These are phyloP conservation scores for Conringia planisiliqua DNA, from an alignment of 345 rosid species.

Conservation along the genomic window DNA sequence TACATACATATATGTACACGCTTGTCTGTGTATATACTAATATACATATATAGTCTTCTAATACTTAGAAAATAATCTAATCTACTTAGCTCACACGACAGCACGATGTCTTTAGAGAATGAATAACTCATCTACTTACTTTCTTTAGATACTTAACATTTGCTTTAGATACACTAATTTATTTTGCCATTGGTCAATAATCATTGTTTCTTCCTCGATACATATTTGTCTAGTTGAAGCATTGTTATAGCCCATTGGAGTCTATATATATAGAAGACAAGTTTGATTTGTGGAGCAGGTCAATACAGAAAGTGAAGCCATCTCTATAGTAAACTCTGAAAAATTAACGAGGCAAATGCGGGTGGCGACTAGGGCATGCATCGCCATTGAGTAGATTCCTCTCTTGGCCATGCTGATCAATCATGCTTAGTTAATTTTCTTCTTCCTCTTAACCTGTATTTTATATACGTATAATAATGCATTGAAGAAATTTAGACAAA, in stretches of 20 bases:
- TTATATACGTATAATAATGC: not conserved
- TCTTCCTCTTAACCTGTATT: not conserved
- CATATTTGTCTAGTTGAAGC: not conserved
- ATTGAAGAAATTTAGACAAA: not conserved
- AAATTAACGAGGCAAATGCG: too few species aligned
- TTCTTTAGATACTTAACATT: not conserved
- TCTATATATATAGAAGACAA: not conserved
- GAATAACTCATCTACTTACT: not conserved
- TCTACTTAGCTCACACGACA: not conserved
- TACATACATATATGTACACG: not conserved
- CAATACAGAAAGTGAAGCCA: too few species aligned
- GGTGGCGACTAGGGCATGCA: not conserved
- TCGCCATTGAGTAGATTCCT: not conserved
- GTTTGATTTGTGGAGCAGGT: not conserved
- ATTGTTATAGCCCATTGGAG: not conserved
- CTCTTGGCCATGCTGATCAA: not conserved
- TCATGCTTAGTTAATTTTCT: not conserved
- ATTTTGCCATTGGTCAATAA: not conserved
- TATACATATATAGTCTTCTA: not conserved
- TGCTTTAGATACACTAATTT: not conserved
- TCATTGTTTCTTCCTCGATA: not conserved
- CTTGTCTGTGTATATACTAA: not conserved
- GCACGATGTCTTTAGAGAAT: constrained; percentile 5
- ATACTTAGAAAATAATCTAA: not conserved
- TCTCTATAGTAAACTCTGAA: too few species aligned